These are phyloP conservation scores for Oryza rufipogon DNA, from an alignment of 176 grass and related monocot species.

Conservation along the genomic window DNA sequence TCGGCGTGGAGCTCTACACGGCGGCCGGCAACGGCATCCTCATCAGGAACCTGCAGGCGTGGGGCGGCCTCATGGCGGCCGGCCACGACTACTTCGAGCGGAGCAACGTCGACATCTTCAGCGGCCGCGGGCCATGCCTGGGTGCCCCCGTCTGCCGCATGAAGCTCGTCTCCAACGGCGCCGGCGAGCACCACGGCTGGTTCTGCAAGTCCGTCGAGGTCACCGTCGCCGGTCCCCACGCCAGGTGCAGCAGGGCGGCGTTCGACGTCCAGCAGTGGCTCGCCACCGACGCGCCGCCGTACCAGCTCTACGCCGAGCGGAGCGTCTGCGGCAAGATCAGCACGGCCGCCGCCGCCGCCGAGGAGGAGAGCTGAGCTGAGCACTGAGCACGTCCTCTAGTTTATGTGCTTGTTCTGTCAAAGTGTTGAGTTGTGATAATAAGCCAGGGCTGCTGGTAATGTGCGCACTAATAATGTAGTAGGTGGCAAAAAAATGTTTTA, in stretches of 20 bases:
- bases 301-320: conserved; percentile 47
- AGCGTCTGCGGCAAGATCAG: neutral
- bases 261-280: conserved; percentile 58
- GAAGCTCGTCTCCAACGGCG: conserved; percentile 56
- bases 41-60: neutral
- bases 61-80: neutral
- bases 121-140: conserved; percentile 39
- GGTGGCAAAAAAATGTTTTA: too few species aligned
- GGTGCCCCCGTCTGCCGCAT: conserved; percentile 31
- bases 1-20: neutral
- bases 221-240: neutral
- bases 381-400: too few species aligned
- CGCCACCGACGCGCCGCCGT: conserved; percentile 43
- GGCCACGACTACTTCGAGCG: neutral
- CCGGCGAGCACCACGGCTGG: conserved; percentile 55
- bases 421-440: too few species aligned
- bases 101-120: conserved; percentile 34
- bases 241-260: conserved; percentile 4
- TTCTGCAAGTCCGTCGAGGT: conserved; percentile 47
- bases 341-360: neutral
- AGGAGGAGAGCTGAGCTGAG: neutral
- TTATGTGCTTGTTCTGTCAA: neutral
- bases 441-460: too few species aligned
- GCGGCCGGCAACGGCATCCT: neutral
- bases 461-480: too few species aligned